Conservation (phyloP, 106 monocot genomes). For the Allium fistulosum region DNA sequence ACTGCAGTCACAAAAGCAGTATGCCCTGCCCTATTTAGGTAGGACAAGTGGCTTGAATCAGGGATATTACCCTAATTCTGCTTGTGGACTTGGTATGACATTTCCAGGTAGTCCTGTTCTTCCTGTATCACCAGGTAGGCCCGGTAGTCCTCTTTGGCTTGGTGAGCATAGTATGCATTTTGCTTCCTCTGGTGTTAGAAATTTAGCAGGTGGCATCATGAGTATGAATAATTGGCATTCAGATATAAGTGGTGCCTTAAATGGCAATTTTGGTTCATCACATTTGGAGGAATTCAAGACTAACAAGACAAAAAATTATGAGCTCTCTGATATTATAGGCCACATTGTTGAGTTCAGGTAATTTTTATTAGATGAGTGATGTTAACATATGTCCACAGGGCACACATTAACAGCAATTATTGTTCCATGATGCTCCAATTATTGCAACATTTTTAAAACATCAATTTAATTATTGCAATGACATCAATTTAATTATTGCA, state of each 20-base stretch:
- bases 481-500: no score
- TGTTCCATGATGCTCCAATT: no score
- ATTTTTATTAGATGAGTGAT: no score
- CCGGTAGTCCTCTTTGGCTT: conserved; percentile 60
- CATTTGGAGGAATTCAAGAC: conserved; percentile 92
- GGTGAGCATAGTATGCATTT: conserved; percentile 39
- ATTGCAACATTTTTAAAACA: no score
- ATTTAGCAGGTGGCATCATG: conserved; percentile 26
- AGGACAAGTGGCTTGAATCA: conserved; percentile 33
- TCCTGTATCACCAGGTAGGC: conserved; percentile 42
- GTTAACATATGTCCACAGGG: no score
- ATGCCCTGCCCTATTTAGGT: conserved; percentile 44
- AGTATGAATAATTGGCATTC: conserved; percentile 13
- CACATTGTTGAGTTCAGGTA: conserved; percentile 99
- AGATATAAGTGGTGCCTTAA: conserved; percentile 18
- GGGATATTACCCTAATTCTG: conserved; percentile 54
- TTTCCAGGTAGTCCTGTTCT: conserved; percentile 50
- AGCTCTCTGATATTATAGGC: conserved; percentile 82
- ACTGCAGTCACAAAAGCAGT: conserved; percentile 58
- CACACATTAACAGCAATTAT: neutral
- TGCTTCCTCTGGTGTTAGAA: conserved; percentile 51
- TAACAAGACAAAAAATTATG: conserved; percentile 85
- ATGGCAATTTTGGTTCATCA: conserved; percentile 56
- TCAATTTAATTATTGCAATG: no score
- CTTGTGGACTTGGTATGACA: conserved; percentile 41